phyloP scores from a whole-genome alignment of 768 basidiomycete species.

The Leccinellum luteum region DNA sequence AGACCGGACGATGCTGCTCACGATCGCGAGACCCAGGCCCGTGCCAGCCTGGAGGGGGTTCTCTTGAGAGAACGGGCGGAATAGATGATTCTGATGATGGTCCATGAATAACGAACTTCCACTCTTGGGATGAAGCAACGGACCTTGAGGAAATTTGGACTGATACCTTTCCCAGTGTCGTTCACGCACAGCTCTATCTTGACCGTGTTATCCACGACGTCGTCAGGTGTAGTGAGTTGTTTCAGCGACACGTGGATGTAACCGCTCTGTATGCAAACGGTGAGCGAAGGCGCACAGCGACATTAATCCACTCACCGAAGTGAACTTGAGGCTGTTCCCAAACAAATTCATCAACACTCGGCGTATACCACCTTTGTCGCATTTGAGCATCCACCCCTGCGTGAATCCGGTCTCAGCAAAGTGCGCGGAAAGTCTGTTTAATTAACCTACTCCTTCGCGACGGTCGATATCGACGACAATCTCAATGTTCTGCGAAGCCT shows the following conservation, averaged over 20 bases:
- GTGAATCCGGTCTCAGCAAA: conserved; percentile 8
- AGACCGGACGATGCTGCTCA: conserved; percentile 86
- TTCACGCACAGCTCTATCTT: conserved; percentile 81
- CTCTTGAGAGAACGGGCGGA: conserved; percentile 97
- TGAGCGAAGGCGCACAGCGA: conserved; percentile 2
- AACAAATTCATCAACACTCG: conserved; percentile 93
- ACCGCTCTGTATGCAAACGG: conserved; percentile 55
- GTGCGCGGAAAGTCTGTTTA: neutral
- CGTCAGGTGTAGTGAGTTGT: conserved; percentile 58
- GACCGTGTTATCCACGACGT: conserved; percentile 54
- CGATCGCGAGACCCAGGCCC: conserved; percentile 91
- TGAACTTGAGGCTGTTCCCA: conserved; percentile 93
- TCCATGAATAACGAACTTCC: neutral
- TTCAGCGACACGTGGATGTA: conserved; percentile 84
- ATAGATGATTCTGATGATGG: conserved; percentile 73
- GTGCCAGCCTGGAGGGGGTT: conserved; percentile 92
- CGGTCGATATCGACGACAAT: conserved; percentile 85
- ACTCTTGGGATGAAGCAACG: conserved; percentile 4
- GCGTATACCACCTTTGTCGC: conserved; percentile 90
- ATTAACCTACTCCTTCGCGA: conserved; percentile 54
- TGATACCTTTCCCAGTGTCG: conserved; percentile 96
- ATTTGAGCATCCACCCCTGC: conserved; percentile 83
- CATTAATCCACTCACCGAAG: conserved; percentile 49
- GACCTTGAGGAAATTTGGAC: conserved; percentile 88
- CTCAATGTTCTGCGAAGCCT: conserved; percentile 59